Base-by-base conservation (phyloP, 2,329 filamentous ascomycete species). In the Pseudogymnoascus verrucosus region DNA sequence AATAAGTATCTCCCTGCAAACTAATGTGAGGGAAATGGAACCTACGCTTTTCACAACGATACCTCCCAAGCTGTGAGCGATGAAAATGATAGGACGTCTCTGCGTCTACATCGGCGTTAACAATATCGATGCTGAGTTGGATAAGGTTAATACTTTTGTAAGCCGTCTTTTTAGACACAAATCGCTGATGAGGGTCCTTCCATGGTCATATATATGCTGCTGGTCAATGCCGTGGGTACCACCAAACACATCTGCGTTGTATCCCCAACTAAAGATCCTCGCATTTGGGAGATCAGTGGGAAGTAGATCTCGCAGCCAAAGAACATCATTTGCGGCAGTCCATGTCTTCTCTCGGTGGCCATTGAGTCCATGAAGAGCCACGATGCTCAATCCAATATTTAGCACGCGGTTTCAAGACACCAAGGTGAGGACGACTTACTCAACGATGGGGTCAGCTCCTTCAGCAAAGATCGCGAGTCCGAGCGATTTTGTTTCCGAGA, bases 251-350 rank as follows among this genome's bases (percentile, higher is more conserved):
- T 67, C 66, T 14, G 67, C 66, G 65, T 76, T 70, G 68, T 78
- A 77, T 31, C 76, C 75, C 64, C 69, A 78, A 60, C 64, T 70
- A 21, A 76, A 65, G 51, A 78, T 72, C 44, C 76, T 69, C 61
- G 73, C 72, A 65, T 74, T 73, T 11, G 71, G 71, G 16, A 77
- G 66, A 36, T 72, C 67, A 1, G 36, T 42, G 2, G 72, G 69
- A 5, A 75, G 64, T 19, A 74, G 64, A 67, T 73, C 71, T 34
- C 67, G 65, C 19, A 72, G 68, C 73, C 73, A 75, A 60, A 66
- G 62, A 0, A 66, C 62, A 8, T 64, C 63, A 54, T 71, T 73
- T n/a, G 63, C 61, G 6, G 67, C 67, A n/a, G 65, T 71, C 70
- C 72, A 73, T 10, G 72, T 71, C 61, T 68, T 68, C 21, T 69